Percentiles rank a stretch among this genome's conserved stretches.
Conservation (phyloP, 495 filamentous ascomycete genomes). For the Aspergillus ostianus region DNA sequence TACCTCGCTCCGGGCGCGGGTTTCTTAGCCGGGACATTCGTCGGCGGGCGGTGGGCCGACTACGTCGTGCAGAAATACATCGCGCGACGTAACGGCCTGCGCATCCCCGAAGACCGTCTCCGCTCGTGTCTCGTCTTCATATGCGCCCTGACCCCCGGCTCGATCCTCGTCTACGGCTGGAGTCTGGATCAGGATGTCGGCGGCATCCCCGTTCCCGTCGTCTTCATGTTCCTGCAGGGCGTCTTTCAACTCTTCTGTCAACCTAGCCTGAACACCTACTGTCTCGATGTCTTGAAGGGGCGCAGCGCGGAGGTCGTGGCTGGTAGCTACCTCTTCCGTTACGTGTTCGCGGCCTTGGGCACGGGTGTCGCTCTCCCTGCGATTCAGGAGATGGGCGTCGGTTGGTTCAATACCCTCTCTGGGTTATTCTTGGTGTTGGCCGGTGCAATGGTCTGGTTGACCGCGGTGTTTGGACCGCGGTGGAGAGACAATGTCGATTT, state of each 20-base stretch:
- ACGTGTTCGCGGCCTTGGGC: constrained; percentile 63
- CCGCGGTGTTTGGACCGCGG: constrained; percentile 46
- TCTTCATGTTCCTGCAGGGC: constrained; percentile 67
- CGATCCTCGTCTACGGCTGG: constrained; percentile 70
- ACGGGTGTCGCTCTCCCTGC: constrained; percentile 64
- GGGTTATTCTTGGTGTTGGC: constrained; percentile 50
- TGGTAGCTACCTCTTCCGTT: constrained; percentile 71
- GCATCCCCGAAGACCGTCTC: constrained; percentile 70
- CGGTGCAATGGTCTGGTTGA: constrained; percentile 38
- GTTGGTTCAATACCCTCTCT: constrained; percentile 56
- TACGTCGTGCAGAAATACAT: constrained; percentile 63
- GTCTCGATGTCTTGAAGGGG: constrained; percentile 55
- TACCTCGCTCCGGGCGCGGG: constrained; percentile 73
- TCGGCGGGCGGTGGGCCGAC: constrained; percentile 70
- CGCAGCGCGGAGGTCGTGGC: constrained; percentile 67
- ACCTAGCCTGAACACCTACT: constrained; percentile 72
- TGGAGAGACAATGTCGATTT: constrained; percentile 53
- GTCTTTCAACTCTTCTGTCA: constrained; percentile 68
- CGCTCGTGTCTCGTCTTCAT: constrained; percentile 61
- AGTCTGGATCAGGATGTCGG: constrained; percentile 60
- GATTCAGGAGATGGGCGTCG: constrained; percentile 65
- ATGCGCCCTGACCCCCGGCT: constrained; percentile 59
- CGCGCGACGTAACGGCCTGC: constrained; percentile 51
- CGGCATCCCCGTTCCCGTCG: constrained; percentile 66
- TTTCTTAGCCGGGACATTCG: constrained; percentile 66